Conservation (phyloP, 495 filamentous ascomycete genomes). For the Penicillium riverlandense region DNA sequence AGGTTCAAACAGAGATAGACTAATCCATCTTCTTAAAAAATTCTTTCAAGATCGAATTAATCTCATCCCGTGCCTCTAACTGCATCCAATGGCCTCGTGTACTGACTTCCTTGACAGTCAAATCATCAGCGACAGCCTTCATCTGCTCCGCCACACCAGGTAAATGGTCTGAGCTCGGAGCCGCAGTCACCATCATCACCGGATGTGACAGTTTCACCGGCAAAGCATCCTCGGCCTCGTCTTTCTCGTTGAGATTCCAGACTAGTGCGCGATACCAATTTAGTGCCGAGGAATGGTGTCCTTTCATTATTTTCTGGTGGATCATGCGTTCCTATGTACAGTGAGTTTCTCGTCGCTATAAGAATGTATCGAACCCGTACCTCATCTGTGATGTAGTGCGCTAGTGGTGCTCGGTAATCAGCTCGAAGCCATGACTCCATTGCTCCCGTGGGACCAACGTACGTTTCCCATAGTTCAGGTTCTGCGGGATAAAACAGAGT, state of each 20-base stretch:
- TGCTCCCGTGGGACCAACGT: slow-evolving; percentile 14
- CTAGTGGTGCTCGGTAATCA: slow-evolving; percentile 7
- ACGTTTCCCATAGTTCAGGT: slow-evolving; percentile 7
- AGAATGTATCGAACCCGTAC: neutral
- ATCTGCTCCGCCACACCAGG: slow-evolving; percentile 8
- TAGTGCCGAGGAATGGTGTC: slow-evolving; percentile 11
- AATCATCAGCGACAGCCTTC: slow-evolving; percentile 9
- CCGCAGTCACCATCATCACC: slow-evolving; percentile 9
- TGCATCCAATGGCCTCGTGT: slow-evolving; percentile 23
- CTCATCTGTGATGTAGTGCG: slow-evolving; percentile 14
- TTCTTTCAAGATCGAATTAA: slow-evolving; percentile 29
- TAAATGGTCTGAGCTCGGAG: slow-evolving; percentile 4
- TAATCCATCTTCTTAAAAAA: slow-evolving; percentile 17
- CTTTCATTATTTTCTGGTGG: slow-evolving; percentile 20
- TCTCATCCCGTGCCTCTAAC: slow-evolving; percentile 27
- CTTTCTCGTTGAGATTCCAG: slow-evolving; percentile 17
- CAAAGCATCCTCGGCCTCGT: slow-evolving; percentile 11
- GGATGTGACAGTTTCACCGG: slow-evolving; percentile 6
- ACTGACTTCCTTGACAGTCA: slow-evolving; percentile 13
- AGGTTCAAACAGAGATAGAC: neutral
- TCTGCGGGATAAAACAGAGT: slow-evolving; percentile 20
- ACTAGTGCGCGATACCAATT: slow-evolving; percentile 27
- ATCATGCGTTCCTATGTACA: slow-evolving; percentile 6
- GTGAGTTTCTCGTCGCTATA: neutral
- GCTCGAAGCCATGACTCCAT: slow-evolving; percentile 15